Evolutionary conservation across 441 rosid species (phyloP).

Genomic region (Capsella rubella): DNA sequence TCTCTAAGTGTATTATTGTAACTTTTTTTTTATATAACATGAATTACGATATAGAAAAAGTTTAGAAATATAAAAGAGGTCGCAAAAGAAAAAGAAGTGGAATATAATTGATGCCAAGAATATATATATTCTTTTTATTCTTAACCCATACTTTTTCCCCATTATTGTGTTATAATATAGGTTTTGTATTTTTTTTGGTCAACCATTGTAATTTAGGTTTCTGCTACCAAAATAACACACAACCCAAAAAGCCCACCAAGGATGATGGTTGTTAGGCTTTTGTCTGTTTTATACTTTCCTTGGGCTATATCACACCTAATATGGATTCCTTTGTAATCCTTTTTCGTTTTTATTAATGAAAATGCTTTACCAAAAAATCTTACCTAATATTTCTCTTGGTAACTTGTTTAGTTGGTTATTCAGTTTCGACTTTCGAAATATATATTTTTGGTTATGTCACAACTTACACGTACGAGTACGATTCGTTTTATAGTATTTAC

Average conservation of each 20-base stretch:
- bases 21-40: background rate
- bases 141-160: background rate
- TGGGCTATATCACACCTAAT: background rate
- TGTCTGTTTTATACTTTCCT: background rate
- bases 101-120: conserved; percentile 13
- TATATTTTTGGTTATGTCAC: background rate
- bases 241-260: conserved; percentile 1
- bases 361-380: too few relatives aligned
- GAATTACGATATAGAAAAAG: background rate
- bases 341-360: too few relatives aligned
- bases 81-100: conserved; percentile 4
- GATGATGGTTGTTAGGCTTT: conserved; percentile 2
- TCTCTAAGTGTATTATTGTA: background rate
- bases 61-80: background rate
- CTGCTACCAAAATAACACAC: conserved; percentile 12
- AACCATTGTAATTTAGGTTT: background rate
- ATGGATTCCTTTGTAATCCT: too few relatives aligned
- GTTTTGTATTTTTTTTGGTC: too few relatives aligned
- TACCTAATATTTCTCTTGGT: background rate
- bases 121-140: background rate
- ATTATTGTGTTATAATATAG: background rate
- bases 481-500: background rate
- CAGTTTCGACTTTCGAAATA: background rate
- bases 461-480: background rate
- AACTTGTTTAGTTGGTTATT: background rate